Conservation (phyloP, 805 yeast species). For the Lachancea waltii region DNA sequence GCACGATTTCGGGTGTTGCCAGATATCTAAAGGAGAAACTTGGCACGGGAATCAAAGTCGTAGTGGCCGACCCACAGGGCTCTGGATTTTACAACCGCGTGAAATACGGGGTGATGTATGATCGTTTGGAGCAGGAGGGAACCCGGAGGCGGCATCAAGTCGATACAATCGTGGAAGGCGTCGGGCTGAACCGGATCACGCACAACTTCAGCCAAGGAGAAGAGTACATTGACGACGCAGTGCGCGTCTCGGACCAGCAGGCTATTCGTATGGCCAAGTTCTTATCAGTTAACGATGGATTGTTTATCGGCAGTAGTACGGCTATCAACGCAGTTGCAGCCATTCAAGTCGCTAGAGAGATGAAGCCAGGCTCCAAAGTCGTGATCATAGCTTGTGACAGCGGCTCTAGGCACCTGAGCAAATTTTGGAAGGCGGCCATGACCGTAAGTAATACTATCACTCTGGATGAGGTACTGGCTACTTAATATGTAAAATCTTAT, state of each 20-base stretch:
- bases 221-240: slow-evolving; percentile 63
- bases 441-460: slow-evolving; percentile 29
- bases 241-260: slow-evolving; percentile 71
- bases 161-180: slow-evolving; percentile 90
- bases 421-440: slow-evolving; percentile 78
- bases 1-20: slow-evolving; percentile 92
- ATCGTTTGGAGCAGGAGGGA: slow-evolving; percentile 82
- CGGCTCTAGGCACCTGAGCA: slow-evolving; percentile 83
- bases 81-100: slow-evolving; percentile 83
- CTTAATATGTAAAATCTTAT: too few species aligned
- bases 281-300: slow-evolving; percentile 75
- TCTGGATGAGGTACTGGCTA: slow-evolving; percentile 31
- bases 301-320: slow-evolving; percentile 89
- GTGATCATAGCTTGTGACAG: slow-evolving; percentile 90
- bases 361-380: slow-evolving; percentile 56
- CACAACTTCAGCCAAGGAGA: slow-evolving; percentile 73
- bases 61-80: slow-evolving; percentile 94
- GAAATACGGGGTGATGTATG: slow-evolving; percentile 91
- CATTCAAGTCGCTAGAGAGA: slow-evolving; percentile 44
- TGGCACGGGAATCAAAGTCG: slow-evolving; percentile 39
- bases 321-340: slow-evolving; percentile 94
- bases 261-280: slow-evolving; percentile 86
- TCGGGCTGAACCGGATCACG: slow-evolving; percentile 84
- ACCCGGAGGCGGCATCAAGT: slow-evolving; percentile 93
- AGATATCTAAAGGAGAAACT: slow-evolving; percentile 53